A percentile compares a stretch with the other conserved stretches of the same genome.
Conservation (phyloP, 495 filamentous ascomycete species). For the Neurospora hispaniola region DNA sequence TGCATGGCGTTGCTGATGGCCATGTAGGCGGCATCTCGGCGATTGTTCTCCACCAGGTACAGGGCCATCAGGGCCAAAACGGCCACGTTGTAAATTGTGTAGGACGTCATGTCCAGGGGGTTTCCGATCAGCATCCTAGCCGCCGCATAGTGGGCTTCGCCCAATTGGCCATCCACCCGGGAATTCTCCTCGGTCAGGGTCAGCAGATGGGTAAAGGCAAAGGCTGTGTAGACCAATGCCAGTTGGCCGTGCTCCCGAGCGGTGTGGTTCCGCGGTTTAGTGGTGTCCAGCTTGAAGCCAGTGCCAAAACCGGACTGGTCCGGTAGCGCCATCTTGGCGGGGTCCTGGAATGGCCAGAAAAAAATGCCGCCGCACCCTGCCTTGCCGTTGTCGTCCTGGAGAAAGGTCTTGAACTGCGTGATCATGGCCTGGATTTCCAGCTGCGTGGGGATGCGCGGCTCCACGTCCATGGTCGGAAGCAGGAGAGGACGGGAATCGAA, state of each 20-base stretch:
- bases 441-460: conserved; percentile 17
- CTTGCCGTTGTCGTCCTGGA: conserved; percentile 22
- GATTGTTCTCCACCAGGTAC: conserved; percentile 30
- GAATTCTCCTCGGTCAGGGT: conserved; percentile 7
- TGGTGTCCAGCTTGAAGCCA: not conserved
- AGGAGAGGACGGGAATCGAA: conserved; percentile 28
- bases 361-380: conserved; percentile 24
- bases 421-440: conserved; percentile 18
- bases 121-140: conserved; percentile 26
- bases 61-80: conserved; percentile 27
- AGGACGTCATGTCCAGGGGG: conserved; percentile 22
- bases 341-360: conserved; percentile 26
- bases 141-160: conserved; percentile 25
- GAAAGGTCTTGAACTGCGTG: conserved; percentile 14
- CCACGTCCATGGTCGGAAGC: conserved; percentile 6
- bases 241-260: conserved; percentile 7
- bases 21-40: conserved; percentile 29
- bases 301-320: not conserved
- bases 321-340: conserved; percentile 4
- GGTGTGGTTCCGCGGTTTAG: not conserved
- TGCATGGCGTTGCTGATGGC: conserved; percentile 27
- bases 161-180: conserved; percentile 10
- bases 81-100: conserved; percentile 21
- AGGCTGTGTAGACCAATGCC: conserved; percentile 21
- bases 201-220: conserved; percentile 21